Evolutionary conservation across 2,329 filamentous ascomycete genomes (phyloP).

Genomic region (Botryotinia calthae): DNA sequence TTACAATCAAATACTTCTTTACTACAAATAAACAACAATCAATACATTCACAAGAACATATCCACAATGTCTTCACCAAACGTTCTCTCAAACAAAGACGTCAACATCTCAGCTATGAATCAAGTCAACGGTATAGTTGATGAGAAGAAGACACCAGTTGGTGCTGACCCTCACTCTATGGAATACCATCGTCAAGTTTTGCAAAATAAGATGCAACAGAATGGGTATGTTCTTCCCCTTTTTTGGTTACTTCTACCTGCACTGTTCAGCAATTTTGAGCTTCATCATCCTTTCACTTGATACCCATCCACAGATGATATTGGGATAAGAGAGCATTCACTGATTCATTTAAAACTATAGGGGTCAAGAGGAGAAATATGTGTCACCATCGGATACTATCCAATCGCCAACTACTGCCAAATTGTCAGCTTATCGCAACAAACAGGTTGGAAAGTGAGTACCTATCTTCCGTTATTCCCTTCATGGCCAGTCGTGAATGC

Average conservation of each 20-base stretch:
- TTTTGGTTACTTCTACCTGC: neutral
- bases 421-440: slow-evolving; percentile 75
- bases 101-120: slow-evolving; percentile 53
- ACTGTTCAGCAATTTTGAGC: neutral
- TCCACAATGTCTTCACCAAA: slow-evolving; percentile 50
- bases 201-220: slow-evolving; percentile 67
- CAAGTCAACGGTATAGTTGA: slow-evolving; percentile 31
- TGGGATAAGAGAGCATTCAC: neutral
- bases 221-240: slow-evolving; percentile 52
- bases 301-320: neutral
- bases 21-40: neutral
- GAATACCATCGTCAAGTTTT: slow-evolving; percentile 76
- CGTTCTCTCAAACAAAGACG: slow-evolving; percentile 64
- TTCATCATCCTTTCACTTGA: neutral
- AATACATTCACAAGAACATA: slow-evolving; percentile 3
- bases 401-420: slow-evolving; percentile 85
- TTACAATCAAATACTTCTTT: neutral
- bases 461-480: neutral
- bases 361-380: slow-evolving; percentile 48
- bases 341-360: neutral
- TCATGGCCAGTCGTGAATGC: neutral
- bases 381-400: slow-evolving; percentile 85
- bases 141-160: slow-evolving; percentile 12
- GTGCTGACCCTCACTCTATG: slow-evolving; percentile 58
- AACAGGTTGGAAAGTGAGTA: slow-evolving; percentile 70